Percentiles rank a stretch among this genome's conserved stretches.
Evolutionary conservation across 2,329 filamentous ascomycete species (phyloP).

Genomic region (Domatiomyces catenatus): DNA sequence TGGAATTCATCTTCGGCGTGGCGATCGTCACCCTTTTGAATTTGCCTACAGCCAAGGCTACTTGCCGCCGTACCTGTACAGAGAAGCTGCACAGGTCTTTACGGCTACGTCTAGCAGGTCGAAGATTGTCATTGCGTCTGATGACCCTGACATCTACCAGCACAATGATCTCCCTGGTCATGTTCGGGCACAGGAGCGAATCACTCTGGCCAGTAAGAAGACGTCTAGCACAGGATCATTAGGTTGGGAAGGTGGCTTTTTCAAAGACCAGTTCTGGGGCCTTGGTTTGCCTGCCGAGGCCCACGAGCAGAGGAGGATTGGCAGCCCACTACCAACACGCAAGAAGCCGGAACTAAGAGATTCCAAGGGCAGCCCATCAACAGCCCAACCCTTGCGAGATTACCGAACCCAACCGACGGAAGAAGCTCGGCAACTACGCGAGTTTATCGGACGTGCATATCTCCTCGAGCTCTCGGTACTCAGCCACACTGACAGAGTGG

Average conservation of each 20-base stretch:
- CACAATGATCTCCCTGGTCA: constrained; percentile 24
- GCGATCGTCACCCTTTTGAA: constrained; percentile 63
- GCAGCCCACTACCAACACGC: constrained; percentile 9
- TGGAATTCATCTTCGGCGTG: constrained; percentile 65
- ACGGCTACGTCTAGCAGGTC: constrained; percentile 9
- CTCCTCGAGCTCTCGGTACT: constrained; percentile 66
- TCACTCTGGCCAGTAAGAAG: constrained; percentile 64
- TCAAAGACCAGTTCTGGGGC: constrained; percentile 64
- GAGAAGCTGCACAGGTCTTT: constrained; percentile 42
- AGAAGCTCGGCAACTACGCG: constrained; percentile 49
- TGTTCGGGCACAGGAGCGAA: constrained; percentile 56
- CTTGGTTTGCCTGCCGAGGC: constrained; percentile 42
- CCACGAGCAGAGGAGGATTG: constrained; percentile 5
- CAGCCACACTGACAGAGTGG: constrained; percentile 50
- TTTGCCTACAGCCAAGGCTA: constrained; percentile 64
- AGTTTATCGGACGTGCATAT: constrained; percentile 65
- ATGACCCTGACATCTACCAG: constrained; percentile 62
- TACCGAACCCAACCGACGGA: constrained; percentile 19
- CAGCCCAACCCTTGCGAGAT: constrained; percentile 3
- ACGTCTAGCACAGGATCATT: constrained; percentile 44
- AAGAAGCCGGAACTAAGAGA: constrained; percentile 2
- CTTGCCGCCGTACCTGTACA: constrained; percentile 56
- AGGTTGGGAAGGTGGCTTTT: constrained; percentile 84
- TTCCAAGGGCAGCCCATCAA: background rate
- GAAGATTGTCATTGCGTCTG: constrained; percentile 50